phyloP scores from a whole-genome alignment of 768 basidiomycete genomes.

The Daedaleopsis nitida region DNA sequence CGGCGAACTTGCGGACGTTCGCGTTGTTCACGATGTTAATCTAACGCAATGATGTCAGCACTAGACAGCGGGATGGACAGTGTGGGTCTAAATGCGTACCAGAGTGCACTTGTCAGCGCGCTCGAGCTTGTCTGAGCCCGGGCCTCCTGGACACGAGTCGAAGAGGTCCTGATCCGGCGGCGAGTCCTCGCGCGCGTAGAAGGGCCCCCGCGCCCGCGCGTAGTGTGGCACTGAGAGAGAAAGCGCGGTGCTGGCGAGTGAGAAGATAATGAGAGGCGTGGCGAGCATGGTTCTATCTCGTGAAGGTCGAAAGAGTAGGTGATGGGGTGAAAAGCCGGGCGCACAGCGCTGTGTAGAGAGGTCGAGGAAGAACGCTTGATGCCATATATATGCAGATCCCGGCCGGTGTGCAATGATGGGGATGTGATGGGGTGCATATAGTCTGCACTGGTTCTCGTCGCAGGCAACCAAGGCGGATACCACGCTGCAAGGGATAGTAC shows the following conservation, averaged over 20 bases:
- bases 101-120: conserved; percentile 9
- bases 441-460: too few relatives aligned
- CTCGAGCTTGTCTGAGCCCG: background rate
- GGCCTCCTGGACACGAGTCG: conserved; percentile 8
- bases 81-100: background rate
- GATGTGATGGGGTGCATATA: too few relatives aligned
- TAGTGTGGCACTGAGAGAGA: background rate
- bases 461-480: too few relatives aligned
- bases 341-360: too few relatives aligned
- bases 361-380: too few relatives aligned
- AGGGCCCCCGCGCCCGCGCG: too few relatives aligned
- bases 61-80: too few relatives aligned
- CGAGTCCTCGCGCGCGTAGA: background rate
- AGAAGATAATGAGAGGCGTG: background rate
- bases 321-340: too few relatives aligned
- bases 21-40: conserved; percentile 4
- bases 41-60: background rate
- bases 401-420: too few relatives aligned
- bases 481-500: too few relatives aligned
- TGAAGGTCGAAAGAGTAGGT: too few relatives aligned
- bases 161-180: background rate
- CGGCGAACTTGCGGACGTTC: conserved; percentile 1
- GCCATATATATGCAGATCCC: too few relatives aligned
- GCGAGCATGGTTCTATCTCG: background rate
- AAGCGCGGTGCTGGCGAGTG: background rate